phyloP scores from a whole-genome alignment of 163 green algal species.

The Prototheca cutis region DNA sequence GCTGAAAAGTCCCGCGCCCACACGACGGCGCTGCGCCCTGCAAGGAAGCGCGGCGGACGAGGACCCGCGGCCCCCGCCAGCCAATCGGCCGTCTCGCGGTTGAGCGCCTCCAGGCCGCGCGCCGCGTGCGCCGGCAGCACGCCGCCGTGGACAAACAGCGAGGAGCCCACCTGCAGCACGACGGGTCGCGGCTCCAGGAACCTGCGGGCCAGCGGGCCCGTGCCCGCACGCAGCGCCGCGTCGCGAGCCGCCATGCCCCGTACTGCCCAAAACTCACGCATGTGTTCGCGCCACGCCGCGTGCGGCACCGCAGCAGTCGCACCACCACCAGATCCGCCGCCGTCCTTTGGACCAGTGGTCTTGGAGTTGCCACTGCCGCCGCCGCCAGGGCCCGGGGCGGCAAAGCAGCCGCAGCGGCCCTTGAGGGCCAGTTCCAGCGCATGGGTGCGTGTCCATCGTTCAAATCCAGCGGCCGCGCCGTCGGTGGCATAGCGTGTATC shows the following conservation, averaged over 20 bases:
- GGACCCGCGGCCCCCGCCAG: background rate
- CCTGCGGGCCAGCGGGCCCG: conserved; percentile 45
- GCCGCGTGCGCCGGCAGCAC: conserved; percentile 76
- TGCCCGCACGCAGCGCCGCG: conserved; percentile 33
- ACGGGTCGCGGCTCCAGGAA: conserved; percentile 73
- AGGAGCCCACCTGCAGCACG: conserved; percentile 70
- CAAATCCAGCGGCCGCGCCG: conserved; percentile 29
- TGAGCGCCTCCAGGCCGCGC: conserved; percentile 74
- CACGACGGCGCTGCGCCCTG: conserved; percentile 59
- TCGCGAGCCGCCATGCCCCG: conserved; percentile 7
- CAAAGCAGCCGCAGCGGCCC: conserved; percentile 9
- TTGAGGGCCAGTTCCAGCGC: conserved; percentile 22
- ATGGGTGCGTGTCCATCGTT: conserved; percentile 21
- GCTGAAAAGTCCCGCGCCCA: conserved; percentile 78
- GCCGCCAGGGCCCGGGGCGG: background rate
- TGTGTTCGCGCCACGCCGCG: background rate
- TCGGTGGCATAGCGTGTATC: conserved; percentile 69
- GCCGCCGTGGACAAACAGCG: conserved; percentile 91
- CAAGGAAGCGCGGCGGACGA: conserved; percentile 28
- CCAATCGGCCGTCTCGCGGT: conserved; percentile 38
- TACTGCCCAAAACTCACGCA: background rate
- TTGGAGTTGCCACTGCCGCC: too few relatives aligned
- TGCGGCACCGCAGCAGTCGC: too few relatives aligned
- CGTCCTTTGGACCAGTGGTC: too few relatives aligned
- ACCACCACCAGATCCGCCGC: too few relatives aligned